Conservation (phyloP, 352 stramenopile genomes). For the Nothophytophthora sp. region DNA sequence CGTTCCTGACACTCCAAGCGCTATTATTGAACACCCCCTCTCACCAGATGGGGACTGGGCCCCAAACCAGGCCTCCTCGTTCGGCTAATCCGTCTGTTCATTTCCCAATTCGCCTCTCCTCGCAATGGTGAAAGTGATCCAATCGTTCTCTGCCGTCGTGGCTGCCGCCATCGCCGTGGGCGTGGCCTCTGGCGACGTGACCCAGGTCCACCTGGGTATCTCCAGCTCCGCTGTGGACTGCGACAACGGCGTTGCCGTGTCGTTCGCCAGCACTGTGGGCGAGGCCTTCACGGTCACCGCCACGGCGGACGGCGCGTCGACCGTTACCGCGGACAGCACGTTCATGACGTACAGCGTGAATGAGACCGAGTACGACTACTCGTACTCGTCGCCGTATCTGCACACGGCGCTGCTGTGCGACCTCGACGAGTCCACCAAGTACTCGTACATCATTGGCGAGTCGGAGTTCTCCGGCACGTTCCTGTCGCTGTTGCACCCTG, state of each 20-base stretch:
- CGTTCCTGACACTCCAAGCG: too few relatives aligned
- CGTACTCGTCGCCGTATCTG: constrained; percentile 47
- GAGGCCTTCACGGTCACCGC: constrained; percentile 32
- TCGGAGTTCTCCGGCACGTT: constrained; percentile 40
- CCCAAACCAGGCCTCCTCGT: too few relatives aligned
- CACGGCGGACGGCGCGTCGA: constrained; percentile 13
- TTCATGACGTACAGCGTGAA: constrained; percentile 36
- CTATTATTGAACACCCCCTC: too few relatives aligned
- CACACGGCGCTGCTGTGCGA: constrained; percentile 53
- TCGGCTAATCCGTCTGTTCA: too few relatives aligned
- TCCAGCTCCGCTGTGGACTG: constrained; percentile 33
- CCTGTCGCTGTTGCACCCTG: constrained; percentile 26
- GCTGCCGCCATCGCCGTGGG: constrained; percentile 10
- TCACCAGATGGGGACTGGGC: too few relatives aligned
- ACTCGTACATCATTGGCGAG: constrained; percentile 44
- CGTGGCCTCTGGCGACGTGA: constrained; percentile 32
- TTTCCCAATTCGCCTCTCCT: constrained; percentile 21
- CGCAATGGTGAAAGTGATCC: constrained; percentile 19
- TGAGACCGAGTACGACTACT: constrained; percentile 48
- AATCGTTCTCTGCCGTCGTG: constrained; percentile 11
- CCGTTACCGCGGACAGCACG: constrained; percentile 25
- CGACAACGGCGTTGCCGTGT: constrained; percentile 37
- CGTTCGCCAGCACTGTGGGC: constrained; percentile 32
- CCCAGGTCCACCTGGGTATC: constrained; percentile 48
- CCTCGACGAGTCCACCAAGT: constrained; percentile 36